These are phyloP conservation scores for Paulownia fortunei DNA, from an alignment of 257 asterid genomes.

Conservation along the genomic window DNA sequence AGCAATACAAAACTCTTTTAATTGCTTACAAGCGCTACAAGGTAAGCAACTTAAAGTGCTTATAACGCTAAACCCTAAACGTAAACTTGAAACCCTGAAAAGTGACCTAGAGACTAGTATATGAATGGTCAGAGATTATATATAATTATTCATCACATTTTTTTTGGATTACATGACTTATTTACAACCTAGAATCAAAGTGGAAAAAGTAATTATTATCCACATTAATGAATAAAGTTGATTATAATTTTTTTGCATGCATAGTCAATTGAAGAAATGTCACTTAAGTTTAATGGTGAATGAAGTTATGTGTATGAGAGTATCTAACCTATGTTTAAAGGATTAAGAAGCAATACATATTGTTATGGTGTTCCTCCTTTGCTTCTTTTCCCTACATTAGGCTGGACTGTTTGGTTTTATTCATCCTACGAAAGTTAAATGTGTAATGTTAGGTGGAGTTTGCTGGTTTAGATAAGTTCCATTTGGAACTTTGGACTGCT, in stretches of 20 bases:
- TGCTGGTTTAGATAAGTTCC: neutral
- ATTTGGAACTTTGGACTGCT: neutral
- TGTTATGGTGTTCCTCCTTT: conserved; percentile 9
- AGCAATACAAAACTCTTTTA: conserved; percentile 6
- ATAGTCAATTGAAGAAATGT: conserved; percentile 1
- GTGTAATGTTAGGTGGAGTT: neutral
- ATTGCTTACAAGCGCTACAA: neutral
- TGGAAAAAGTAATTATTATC: conserved; percentile 1
- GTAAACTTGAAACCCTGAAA: neutral
- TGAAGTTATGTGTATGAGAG: neutral
- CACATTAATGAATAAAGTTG: neutral
- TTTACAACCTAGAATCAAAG: neutral
- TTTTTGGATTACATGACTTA: conserved; percentile 3
- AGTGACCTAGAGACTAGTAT: neutral
- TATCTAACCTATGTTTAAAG: conserved; percentile 14
- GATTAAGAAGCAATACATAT: neutral
- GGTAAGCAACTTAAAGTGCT: conserved; percentile 15
- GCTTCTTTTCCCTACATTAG: neutral
- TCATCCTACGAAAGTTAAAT: neutral
- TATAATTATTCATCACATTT: conserved; percentile 12
- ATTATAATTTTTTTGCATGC: neutral
- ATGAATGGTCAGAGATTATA: too few species aligned
- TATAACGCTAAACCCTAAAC: neutral
- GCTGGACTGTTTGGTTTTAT: neutral
- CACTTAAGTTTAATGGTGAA: neutral